Base-by-base conservation (phyloP, 495 filamentous ascomycete species). In the Clavariopsis aquatica region DNA sequence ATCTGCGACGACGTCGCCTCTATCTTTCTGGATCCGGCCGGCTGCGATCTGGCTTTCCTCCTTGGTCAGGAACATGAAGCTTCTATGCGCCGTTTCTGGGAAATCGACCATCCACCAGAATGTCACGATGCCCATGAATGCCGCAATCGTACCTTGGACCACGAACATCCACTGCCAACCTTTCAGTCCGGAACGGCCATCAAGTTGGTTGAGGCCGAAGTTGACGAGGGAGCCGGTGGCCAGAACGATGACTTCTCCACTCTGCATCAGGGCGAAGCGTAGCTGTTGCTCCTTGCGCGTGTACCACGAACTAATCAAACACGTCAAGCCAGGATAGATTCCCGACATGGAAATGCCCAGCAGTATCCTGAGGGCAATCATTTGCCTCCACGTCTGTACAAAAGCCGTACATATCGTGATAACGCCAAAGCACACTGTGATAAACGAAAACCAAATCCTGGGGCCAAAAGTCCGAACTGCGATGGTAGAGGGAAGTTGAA, bases 101-200 rank as follows among this genome's bases (percentile, higher is more conserved):
- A 93, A 93, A 66, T 91, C 89, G 26, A 92, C 80, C 72, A 92
- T 91, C 87, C 87, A 91, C 77, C 84, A 87, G 67, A 87, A 92
- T 0, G 87, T 91, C 3, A 80, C 55, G n/a, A 89, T 66, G 6
- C 88, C 88, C 45, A 92, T 74, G 1, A 89, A 74, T 64, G 80
- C 84, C n/a, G 88, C 77, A 57, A 89, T 84, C 0, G 81, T 31
- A 2, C 85, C 85, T 72, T 92, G 88, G 1, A 92, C 84, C 6
- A 92, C 70, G 60, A 85, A 91, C 85, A 90, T 91, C 83, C 87
- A 91, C 17, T 87, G 80, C 89, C 89, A 92, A 12, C 89, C 88
- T 6, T 81, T 82, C 13, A 92, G 66, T 0, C 84, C 85, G 3
- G 75, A 78, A 4, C 69, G 73, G 0, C 88, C 88, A 67, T 89